A percentile compares a stretch with the other conserved stretches of the same genome.
Evolutionary conservation across 1,284 basidiomycete genomes (phyloP).

Genomic region (Puccinia horiana): DNA sequence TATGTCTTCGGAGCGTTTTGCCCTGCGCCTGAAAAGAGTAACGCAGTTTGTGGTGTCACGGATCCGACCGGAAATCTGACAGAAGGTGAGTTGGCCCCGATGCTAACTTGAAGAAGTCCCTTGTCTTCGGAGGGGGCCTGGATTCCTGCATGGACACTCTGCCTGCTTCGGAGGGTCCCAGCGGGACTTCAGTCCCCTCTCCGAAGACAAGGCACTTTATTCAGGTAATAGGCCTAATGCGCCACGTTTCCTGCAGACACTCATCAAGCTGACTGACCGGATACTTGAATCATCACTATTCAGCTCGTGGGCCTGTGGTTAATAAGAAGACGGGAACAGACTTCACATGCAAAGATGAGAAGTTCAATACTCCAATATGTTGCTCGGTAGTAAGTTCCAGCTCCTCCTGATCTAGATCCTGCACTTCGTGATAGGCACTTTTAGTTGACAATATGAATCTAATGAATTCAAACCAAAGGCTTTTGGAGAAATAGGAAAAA

Average conservation of each 20-base stretch:
- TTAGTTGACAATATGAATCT: background rate
- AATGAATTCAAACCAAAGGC: background rate
- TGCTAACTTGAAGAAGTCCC: background rate
- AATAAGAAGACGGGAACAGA: background rate
- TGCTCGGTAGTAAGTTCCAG: background rate
- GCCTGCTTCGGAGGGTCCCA: too few relatives aligned
- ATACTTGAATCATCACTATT: background rate
- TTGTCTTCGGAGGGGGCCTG: background rate
- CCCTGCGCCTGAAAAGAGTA: background rate
- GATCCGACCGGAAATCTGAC: background rate
- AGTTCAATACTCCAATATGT: background rate
- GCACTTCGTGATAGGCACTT: background rate
- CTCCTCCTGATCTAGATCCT: background rate
- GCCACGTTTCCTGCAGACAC: too few relatives aligned
- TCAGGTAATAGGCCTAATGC: too few relatives aligned
- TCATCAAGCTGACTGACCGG: background rate
- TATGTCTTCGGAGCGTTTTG: background rate
- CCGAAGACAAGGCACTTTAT: too few relatives aligned
- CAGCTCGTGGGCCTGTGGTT: background rate
- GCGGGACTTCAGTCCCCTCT: too few relatives aligned
- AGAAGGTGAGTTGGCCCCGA: constrained; percentile 2
- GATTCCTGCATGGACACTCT: too few relatives aligned
- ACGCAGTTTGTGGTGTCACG: background rate
- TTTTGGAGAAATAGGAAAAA: background rate
- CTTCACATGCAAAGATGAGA: background rate